Conservation (phyloP, 2,329 filamentous ascomycete species). For the Calonectria ilicicola region DNA sequence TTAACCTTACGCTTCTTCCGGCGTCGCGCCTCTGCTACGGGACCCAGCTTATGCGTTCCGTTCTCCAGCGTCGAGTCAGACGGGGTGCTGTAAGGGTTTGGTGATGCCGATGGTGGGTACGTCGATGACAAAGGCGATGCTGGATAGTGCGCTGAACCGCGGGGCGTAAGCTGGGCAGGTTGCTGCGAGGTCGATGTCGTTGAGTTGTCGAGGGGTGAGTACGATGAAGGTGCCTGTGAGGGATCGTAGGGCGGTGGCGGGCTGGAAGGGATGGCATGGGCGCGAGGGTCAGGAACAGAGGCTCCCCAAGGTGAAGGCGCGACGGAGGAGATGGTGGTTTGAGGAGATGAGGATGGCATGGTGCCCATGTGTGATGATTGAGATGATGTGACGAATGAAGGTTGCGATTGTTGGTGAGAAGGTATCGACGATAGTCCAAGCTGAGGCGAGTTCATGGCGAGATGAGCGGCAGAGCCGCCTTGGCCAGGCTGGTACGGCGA, state of each 20-base stretch:
- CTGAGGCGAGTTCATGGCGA: constrained; percentile 18
- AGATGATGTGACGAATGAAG: constrained; percentile 23
- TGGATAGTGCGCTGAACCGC: not conserved
- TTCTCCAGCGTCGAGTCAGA: constrained; percentile 31
- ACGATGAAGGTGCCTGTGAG: constrained; percentile 40
- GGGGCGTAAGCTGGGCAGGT: not conserved
- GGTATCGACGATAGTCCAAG: constrained; percentile 9
- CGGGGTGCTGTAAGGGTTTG: constrained; percentile 32
- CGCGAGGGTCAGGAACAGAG: constrained; percentile 3
- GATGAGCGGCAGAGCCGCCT: constrained; percentile 1
- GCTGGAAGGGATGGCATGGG: constrained; percentile 31
- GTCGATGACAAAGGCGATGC: constrained; percentile 20
- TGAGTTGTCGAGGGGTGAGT: constrained; percentile 34
- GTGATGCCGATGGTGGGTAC: constrained; percentile 32
- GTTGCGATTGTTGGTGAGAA: constrained; percentile 22
- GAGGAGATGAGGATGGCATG: constrained; percentile 24
- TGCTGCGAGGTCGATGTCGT: constrained; percentile 21
- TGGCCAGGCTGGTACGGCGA: constrained; percentile 41
- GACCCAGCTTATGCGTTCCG: constrained; percentile 36
- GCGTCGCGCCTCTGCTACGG: constrained; percentile 36
- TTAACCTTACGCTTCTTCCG: constrained; percentile 36
- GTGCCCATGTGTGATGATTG: constrained; percentile 19
- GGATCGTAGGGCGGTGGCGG: constrained; percentile 46
- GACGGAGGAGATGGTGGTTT: not conserved
- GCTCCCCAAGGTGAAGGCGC: constrained; percentile 28